A percentile compares a stretch with the other conserved stretches of the same genome.
Conservation (phyloP, 495 filamentous ascomycete species). For the Usnea hakonensis region DNA sequence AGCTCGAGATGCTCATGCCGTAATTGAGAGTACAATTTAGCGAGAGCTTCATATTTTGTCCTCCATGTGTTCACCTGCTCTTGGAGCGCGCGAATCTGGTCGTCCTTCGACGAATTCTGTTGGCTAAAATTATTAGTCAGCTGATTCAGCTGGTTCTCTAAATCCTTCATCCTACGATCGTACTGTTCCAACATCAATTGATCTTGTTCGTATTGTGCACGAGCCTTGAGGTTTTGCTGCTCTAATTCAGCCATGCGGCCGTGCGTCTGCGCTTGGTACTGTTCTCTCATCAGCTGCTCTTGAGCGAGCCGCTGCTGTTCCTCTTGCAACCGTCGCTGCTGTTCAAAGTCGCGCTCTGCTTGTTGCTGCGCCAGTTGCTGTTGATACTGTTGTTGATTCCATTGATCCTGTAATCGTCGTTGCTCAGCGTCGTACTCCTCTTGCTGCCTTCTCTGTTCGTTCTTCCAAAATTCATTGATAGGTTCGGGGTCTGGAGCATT, state of each 20-base stretch:
- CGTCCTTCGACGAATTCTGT: conserved; percentile 82
- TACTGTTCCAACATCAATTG: conserved; percentile 96
- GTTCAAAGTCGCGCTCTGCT: conserved; percentile 87
- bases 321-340: conserved; percentile 78
- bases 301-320: conserved; percentile 89
- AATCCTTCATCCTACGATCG: conserved; percentile 82
- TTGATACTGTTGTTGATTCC: conserved; percentile 63
- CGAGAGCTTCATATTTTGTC: conserved; percentile 90
- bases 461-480: conserved; percentile 97
- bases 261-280: conserved; percentile 84
- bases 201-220: conserved; percentile 93
- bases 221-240: conserved; percentile 85
- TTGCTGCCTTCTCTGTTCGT: conserved; percentile 80
- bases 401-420: conserved; percentile 72
- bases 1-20: conserved; percentile 93
- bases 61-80: conserved; percentile 96
- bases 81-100: conserved; percentile 84
- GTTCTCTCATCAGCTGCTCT: conserved; percentile 78
- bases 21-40: conserved; percentile 93
- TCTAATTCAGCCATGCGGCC: conserved; percentile 90
- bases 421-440: conserved; percentile 93
- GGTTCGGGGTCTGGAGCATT: conserved; percentile 74
- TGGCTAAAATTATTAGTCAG: conserved; percentile 76
- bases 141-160: conserved; percentile 79
- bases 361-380: conserved; percentile 75